A percentile compares a stretch with the other conserved stretches of the same genome.
These are phyloP conservation scores for Lizonia empirigonia DNA, from an alignment of 2,329 filamentous ascomycete genomes.

Conservation along the genomic window DNA sequence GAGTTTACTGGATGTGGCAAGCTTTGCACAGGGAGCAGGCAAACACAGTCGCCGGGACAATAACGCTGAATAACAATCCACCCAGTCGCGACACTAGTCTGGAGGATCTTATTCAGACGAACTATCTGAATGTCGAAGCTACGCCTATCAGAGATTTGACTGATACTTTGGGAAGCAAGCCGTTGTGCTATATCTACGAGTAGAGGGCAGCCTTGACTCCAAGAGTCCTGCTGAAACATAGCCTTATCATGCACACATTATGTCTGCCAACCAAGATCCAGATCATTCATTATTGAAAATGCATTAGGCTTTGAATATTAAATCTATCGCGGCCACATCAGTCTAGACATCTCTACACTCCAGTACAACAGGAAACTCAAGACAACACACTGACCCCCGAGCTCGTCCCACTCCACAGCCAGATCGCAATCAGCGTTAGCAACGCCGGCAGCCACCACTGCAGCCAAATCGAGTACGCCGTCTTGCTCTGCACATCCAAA, in stretches of 20 bases:
- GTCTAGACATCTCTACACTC: neutral
- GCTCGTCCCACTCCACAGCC: constrained; percentile 10
- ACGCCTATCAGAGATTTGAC: constrained; percentile 46
- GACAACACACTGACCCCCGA: constrained; percentile 8
- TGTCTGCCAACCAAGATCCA: too few species aligned
- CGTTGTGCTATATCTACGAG: constrained; percentile 55
- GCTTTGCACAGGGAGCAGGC: constrained; percentile 24
- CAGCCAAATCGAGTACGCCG: constrained; percentile 16
- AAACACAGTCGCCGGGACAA: constrained; percentile 37
- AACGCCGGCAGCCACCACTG: constrained; percentile 15
- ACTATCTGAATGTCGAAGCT: constrained; percentile 37
- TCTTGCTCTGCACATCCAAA: constrained; percentile 14
- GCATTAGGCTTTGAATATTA: constrained; percentile 1
- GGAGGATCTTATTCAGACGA: constrained; percentile 50
- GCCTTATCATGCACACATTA: too few species aligned
- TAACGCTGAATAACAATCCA: constrained; percentile 52
- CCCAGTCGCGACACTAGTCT: constrained; percentile 54
- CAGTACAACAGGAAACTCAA: neutral
- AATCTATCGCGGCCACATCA: neutral
- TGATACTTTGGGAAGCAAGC: constrained; percentile 49
- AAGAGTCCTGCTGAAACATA: too few species aligned
- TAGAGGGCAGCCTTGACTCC: too few species aligned
- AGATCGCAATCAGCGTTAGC: constrained; percentile 4
- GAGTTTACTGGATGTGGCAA: constrained; percentile 57
- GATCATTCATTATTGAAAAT: neutral